phyloP scores from a whole-genome alignment of 495 filamentous ascomycete genomes.

The Xylaria palmicola region DNA sequence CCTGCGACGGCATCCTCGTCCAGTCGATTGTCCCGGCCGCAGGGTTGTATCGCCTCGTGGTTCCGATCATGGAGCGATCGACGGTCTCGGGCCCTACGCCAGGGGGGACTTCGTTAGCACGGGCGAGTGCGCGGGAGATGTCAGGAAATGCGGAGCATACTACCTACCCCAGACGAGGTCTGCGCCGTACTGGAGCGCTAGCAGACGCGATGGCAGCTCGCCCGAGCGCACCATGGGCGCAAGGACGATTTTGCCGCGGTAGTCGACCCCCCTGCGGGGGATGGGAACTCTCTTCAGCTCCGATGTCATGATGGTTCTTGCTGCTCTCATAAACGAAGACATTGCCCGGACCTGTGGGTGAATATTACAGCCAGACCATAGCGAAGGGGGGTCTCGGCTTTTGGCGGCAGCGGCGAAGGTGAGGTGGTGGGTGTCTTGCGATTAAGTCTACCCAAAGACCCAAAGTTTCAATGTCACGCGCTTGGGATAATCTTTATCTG shows the following conservation, averaged over 20 bases:
- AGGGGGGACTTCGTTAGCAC: slow-evolving; percentile 7
- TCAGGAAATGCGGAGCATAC: too few species aligned
- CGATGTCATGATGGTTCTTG: slow-evolving; percentile 54
- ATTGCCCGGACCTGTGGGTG: slow-evolving; percentile 8
- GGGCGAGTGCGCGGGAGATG: too few species aligned
- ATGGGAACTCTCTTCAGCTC: slow-evolving; percentile 68
- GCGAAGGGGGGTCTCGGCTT: not conserved
- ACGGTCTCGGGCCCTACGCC: slow-evolving; percentile 81
- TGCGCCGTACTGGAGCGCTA: slow-evolving; percentile 90
- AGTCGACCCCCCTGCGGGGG: slow-evolving; percentile 86
- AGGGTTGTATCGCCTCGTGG: slow-evolving; percentile 70
- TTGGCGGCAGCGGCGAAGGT: not conserved
- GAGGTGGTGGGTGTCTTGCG: not conserved
- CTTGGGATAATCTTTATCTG: too few species aligned
- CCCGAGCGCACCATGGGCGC: slow-evolving; percentile 97
- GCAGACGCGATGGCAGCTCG: slow-evolving; percentile 83
- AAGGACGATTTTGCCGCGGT: slow-evolving; percentile 87
- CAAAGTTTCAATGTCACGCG: too few species aligned
- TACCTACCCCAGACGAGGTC: slow-evolving; percentile 90
- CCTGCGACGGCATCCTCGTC: slow-evolving; percentile 69
- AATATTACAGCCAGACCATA: not conserved
- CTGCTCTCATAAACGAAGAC: slow-evolving; percentile 17
- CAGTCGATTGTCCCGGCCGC: slow-evolving; percentile 78
- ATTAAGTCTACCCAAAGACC: too few species aligned
- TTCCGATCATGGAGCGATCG: slow-evolving; percentile 85